A percentile compares a stretch with the other conserved stretches of the same genome.
Evolutionary conservation across 2,329 filamentous ascomycete genomes (phyloP).

Genomic region (Nemania sp.): DNA sequence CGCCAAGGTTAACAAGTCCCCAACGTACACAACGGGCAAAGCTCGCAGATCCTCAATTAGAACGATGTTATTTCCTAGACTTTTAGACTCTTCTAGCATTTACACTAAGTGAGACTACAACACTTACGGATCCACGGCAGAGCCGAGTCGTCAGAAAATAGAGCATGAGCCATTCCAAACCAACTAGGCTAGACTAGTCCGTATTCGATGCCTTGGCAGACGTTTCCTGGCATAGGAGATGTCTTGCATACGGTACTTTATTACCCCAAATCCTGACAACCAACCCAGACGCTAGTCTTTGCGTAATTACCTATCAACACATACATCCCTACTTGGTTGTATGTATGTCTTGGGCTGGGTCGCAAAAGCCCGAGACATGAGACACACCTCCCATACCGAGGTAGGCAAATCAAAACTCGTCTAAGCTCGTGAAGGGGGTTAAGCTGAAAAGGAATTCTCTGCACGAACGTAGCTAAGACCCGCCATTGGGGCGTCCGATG

Average conservation of each 20-base stretch:
- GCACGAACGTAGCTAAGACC: not conserved
- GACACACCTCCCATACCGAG: not conserved
- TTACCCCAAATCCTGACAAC: not conserved
- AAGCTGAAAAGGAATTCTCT: not conserved
- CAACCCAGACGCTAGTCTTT: not conserved
- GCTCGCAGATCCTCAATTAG: not conserved
- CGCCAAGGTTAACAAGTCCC: not conserved
- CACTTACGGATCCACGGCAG: constrained; percentile 5
- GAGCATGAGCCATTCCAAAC: not conserved
- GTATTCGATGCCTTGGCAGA: constrained; percentile 10
- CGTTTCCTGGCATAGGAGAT: constrained; percentile 8
- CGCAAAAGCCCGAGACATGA: not conserved
- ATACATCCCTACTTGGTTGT: too few species aligned
- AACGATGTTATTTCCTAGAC: not conserved
- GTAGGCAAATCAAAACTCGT: not conserved
- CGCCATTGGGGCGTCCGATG: constrained; percentile 11
- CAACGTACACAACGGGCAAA: not conserved
- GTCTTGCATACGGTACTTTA: constrained; percentile 23
- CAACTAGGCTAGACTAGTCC: constrained; percentile 4
- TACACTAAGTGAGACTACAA: not conserved
- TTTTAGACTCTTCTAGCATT: too few species aligned
- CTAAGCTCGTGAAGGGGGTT: not conserved
- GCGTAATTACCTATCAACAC: not conserved
- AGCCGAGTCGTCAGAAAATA: not conserved
- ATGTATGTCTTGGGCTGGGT: not conserved